phyloP scores from a whole-genome alignment of 805 yeast genomes.

The Grigorovia humatica region DNA sequence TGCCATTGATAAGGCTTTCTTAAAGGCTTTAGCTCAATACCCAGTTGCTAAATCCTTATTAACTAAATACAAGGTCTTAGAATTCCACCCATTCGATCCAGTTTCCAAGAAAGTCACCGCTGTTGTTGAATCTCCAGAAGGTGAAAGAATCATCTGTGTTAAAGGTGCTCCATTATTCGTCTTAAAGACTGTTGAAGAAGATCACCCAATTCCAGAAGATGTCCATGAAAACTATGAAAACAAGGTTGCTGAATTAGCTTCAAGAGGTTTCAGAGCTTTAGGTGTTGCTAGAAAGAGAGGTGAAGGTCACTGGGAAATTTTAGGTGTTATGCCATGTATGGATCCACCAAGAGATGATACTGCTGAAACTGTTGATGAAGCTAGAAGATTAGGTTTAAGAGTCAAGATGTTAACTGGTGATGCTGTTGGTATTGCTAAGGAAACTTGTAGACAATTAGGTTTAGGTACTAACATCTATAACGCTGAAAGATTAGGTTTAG shows the following conservation, averaged over 20 bases:
- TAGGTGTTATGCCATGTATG: slow-evolving; percentile 98
- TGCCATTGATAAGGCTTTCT: slow-evolving; percentile 94
- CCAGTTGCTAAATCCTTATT: slow-evolving; percentile 90
- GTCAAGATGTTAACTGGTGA: slow-evolving; percentile 98
- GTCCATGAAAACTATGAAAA: slow-evolving; percentile 89
- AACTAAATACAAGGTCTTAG: slow-evolving; percentile 87
- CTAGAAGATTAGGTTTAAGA: slow-evolving; percentile 82
- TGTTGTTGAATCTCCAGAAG: slow-evolving; percentile 89
- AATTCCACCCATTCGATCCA: slow-evolving; percentile 97
- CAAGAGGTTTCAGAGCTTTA: slow-evolving; percentile 96
- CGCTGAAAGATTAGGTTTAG: slow-evolving; percentile 93
- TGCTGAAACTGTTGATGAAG: slow-evolving; percentile 88
- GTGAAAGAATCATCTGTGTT: slow-evolving; percentile 90
- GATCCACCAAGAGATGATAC: slow-evolving; percentile 99
- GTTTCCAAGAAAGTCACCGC: slow-evolving; percentile 95
- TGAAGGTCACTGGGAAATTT: slow-evolving; percentile 95
- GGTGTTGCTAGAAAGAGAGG: slow-evolving; percentile 99
- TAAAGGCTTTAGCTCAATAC: slow-evolving; percentile 76
- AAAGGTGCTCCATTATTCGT: slow-evolving; percentile 98
- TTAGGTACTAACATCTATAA: slow-evolving; percentile 92
- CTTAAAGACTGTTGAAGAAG: slow-evolving; percentile 92
- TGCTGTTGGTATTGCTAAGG: slow-evolving; percentile 98
- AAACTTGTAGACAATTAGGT: slow-evolving; percentile 96
- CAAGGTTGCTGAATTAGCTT: slow-evolving; percentile 95
- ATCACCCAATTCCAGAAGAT: slow-evolving; percentile 92